Evolutionary conservation across 73 alveolate species (phyloP).

Genomic region (Tetrahymena borealis): DNA sequence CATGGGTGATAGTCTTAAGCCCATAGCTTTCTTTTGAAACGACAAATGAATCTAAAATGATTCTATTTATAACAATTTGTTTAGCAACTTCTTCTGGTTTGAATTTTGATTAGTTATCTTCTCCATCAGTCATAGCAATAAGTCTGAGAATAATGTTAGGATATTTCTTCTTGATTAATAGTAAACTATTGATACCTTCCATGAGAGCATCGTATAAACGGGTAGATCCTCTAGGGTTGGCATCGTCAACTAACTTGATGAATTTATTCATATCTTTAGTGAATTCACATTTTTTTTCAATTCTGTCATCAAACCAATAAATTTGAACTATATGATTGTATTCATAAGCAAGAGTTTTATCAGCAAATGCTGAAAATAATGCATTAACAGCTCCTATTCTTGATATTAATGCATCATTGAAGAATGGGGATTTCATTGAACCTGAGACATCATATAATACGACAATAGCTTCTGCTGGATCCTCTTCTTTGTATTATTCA

Average conservation of each 20-base stretch:
- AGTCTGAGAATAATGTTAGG: conserved; percentile 44
- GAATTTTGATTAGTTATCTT: conserved; percentile 28
- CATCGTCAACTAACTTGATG: conserved; percentile 23
- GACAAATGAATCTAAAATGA: conserved; percentile 41
- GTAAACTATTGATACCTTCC: conserved; percentile 9
- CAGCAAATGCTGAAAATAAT: conserved; percentile 45
- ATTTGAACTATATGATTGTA: conserved; percentile 29
- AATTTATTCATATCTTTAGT: conserved; percentile 36
- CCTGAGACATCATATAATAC: conserved; percentile 49
- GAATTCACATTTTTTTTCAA: conserved; percentile 33
- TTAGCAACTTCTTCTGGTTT: conserved; percentile 15
- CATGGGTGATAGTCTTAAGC: conserved; percentile 41
- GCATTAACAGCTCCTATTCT: conserved; percentile 52
- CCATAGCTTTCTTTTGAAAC: conserved; percentile 34
- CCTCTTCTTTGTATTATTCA: conserved; percentile 7
- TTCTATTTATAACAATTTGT: conserved; percentile 14
- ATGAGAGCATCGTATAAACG: conserved; percentile 44
- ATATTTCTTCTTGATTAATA: conserved; percentile 21
- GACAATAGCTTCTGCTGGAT: conserved; percentile 51
- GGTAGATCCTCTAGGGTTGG: conserved; percentile 39
- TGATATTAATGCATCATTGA: conserved; percentile 30
- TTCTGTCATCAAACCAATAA: conserved; percentile 10
- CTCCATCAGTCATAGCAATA: conserved; percentile 53
- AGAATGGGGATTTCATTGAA: conserved; percentile 39
- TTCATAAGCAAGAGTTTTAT: conserved; percentile 46